phyloP scores from a whole-genome alignment of 2,329 filamentous ascomycete species.

The Colletotrichum tofieldiae region DNA sequence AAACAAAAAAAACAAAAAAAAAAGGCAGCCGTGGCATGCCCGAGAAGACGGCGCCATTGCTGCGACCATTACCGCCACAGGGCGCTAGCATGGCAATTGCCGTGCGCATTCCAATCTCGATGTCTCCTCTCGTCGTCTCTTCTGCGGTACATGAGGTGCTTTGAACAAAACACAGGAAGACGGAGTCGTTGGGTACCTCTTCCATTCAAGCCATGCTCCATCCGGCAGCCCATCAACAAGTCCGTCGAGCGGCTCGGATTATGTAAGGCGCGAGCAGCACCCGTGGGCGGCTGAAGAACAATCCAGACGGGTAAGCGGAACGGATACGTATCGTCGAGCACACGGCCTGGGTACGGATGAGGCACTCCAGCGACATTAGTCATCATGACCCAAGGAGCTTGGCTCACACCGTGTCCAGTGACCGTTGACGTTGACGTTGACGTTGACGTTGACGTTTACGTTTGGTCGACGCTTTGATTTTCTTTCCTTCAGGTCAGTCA shows the following conservation, averaged over 20 bases:
- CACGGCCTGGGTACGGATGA: background rate
- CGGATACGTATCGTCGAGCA: background rate
- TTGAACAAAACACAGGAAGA: no score
- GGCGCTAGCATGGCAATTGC: slow-evolving; percentile 5
- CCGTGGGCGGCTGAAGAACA: background rate
- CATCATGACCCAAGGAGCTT: slow-evolving; percentile 10
- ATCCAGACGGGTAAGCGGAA: background rate
- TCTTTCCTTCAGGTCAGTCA: background rate
- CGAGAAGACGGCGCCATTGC: slow-evolving; percentile 5
- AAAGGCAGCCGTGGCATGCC: background rate
- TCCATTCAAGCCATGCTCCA: slow-evolving; percentile 4
- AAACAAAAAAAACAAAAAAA: no score
- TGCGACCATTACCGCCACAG: background rate
- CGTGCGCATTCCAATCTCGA: slow-evolving; percentile 15
- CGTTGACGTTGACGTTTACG: no score
- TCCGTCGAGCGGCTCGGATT: background rate
- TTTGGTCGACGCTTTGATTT: slow-evolving; percentile 21
- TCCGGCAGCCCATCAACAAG: background rate
- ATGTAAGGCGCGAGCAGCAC: background rate
- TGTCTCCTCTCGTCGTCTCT: no score
- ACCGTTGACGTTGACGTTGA: slow-evolving; percentile 19
- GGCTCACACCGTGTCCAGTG: slow-evolving; percentile 13
- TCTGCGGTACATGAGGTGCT: background rate
- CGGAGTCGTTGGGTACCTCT: background rate
- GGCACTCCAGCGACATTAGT: background rate